phyloP scores from a whole-genome alignment of 805 yeast species.

The Pichia kluyveri region DNA sequence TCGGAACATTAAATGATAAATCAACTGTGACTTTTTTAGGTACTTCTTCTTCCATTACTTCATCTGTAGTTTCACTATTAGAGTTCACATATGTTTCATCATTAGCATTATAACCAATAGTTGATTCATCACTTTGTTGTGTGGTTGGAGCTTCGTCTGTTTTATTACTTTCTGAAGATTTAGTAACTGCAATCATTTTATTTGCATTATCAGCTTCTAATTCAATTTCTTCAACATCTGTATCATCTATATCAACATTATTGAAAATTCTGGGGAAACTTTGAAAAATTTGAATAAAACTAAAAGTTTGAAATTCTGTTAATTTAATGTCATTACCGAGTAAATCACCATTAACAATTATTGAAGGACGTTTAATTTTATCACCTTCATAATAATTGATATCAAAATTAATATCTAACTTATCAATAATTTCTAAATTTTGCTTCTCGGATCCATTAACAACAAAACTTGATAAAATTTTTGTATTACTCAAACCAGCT shows the following conservation, averaged over 20 bases:
- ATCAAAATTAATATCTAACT: slow-evolving; percentile 51
- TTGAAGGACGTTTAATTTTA: slow-evolving; percentile 34
- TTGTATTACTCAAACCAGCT: slow-evolving; percentile 67
- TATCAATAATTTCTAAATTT: slow-evolving; percentile 52
- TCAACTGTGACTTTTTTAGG: slow-evolving; percentile 24
- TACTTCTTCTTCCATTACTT: background rate
- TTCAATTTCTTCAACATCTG: slow-evolving; percentile 42
- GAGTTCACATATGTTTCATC: background rate
- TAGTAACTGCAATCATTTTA: slow-evolving; percentile 23
- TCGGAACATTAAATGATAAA: slow-evolving; percentile 51
- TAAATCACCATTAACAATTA: slow-evolving; percentile 46
- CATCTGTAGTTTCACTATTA: background rate
- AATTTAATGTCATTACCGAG: slow-evolving; percentile 55
- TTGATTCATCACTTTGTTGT: background rate
- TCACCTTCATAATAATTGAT: slow-evolving; percentile 44
- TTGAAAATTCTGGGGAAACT: slow-evolving; percentile 48
- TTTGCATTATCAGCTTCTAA: slow-evolving; percentile 63
- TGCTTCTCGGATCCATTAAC: slow-evolving; percentile 38
- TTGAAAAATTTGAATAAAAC: slow-evolving; percentile 45
- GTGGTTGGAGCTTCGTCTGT: background rate
- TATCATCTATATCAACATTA: slow-evolving; percentile 32
- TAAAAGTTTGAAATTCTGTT: slow-evolving; percentile 65
- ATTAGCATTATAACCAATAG: background rate
- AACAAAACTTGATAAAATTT: slow-evolving; percentile 51
- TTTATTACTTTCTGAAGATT: background rate